A percentile compares a stretch with the other conserved stretches of the same genome.
phyloP scores from a whole-genome alignment of 2,329 filamentous ascomycete genomes.

The Ilyonectria robusta region DNA sequence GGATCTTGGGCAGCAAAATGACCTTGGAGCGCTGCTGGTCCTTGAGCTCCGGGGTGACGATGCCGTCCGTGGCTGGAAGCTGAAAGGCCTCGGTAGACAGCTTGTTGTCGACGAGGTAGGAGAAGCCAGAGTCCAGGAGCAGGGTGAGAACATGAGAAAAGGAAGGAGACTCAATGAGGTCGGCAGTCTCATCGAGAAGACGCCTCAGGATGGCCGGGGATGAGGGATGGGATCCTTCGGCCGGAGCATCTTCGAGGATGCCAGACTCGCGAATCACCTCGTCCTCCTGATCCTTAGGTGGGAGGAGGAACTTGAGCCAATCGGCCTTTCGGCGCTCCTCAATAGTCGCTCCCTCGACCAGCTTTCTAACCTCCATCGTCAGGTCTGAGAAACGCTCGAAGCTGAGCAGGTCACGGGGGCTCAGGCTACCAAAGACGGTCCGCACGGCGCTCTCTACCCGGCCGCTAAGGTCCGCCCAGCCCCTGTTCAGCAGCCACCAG shows the following conservation, averaged over 20 bases:
- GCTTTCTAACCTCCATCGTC: constrained; percentile 85
- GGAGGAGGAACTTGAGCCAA: constrained; percentile 90
- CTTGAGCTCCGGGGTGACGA: constrained; percentile 65
- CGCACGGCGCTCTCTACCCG: constrained; percentile 89
- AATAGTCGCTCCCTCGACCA: constrained; percentile 77
- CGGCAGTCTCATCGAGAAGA: constrained; percentile 94
- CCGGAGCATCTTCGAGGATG: constrained; percentile 70
- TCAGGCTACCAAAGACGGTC: constrained; percentile 90
- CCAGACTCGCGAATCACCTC: constrained; percentile 89
- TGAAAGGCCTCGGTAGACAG: constrained; percentile 86
- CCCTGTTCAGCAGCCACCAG: constrained; percentile 96
- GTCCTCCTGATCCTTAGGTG: constrained; percentile 82
- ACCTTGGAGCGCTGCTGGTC: constrained; percentile 71
- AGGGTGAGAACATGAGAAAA: constrained; percentile 90
- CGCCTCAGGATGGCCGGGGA: constrained; percentile 78
- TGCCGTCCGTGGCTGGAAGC: constrained; percentile 49
- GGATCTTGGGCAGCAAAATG: constrained; percentile 83
- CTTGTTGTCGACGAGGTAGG: constrained; percentile 85
- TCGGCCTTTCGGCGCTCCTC: constrained; percentile 62
- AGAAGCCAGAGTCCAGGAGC: constrained; percentile 90
- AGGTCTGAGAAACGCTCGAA: constrained; percentile 85
- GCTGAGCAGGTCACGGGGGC: constrained; percentile 89
- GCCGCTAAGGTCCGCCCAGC: constrained; percentile 86
- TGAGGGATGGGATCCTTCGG: constrained; percentile 54
- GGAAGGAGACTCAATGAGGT: constrained; percentile 93